phyloP scores from a whole-genome alignment of 495 filamentous ascomycete genomes.

The Neurospora sublineolata region DNA sequence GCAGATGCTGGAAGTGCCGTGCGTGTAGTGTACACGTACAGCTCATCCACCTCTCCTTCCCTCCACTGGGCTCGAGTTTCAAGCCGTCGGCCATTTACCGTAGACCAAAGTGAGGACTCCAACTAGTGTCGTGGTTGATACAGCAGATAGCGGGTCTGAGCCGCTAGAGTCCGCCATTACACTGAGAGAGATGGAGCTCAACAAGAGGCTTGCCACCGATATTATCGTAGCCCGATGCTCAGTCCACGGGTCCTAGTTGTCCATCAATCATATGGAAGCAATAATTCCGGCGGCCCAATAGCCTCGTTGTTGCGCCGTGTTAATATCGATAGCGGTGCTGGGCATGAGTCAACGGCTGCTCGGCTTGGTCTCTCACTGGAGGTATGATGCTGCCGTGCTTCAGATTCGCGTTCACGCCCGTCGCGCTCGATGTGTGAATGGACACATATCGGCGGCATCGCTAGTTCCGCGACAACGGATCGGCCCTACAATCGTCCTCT shows the following conservation, averaged over 20 bases:
- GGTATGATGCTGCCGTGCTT: not conserved
- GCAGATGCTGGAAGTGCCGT: not conserved
- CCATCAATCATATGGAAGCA: not conserved
- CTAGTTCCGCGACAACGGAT: not conserved
- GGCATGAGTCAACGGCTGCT: not conserved
- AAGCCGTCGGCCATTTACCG: not conserved
- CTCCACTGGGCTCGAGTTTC: not conserved
- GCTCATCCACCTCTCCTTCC: not conserved
- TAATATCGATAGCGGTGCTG: not conserved
- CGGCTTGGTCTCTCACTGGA: not conserved
- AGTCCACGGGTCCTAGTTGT: not conserved
- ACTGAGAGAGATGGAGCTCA: not conserved
- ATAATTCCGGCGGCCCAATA: not conserved
- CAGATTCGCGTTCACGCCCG: not conserved
- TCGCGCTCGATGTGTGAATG: not conserved
- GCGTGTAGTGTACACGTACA: not conserved
- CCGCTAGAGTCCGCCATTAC: not conserved
- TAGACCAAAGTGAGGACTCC: not conserved
- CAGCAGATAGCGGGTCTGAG: not conserved
- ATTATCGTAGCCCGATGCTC: not conserved
- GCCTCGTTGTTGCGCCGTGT: not conserved
- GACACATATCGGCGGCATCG: not conserved
- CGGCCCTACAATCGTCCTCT: not conserved
- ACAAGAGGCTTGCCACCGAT: not conserved
- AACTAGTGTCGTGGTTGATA: not conserved